A percentile compares a stretch with the other conserved stretches of the same genome.
These are phyloP conservation scores for Pseudogymnoascus sp. DNA, from an alignment of 2,329 filamentous ascomycete species.

Conservation along the genomic window DNA sequence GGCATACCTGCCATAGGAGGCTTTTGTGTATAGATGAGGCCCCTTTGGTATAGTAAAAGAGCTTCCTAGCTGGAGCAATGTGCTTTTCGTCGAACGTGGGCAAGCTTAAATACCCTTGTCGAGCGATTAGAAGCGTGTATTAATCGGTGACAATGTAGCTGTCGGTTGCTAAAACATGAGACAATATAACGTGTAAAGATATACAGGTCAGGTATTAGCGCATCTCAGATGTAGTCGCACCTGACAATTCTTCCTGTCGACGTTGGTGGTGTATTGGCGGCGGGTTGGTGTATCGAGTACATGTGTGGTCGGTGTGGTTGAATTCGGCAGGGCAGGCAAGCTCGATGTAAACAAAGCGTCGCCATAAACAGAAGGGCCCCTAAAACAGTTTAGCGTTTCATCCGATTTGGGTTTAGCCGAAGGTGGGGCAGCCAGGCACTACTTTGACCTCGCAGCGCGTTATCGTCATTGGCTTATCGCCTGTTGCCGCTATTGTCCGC, in stretches of 20 bases:
- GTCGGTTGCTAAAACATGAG: not conserved
- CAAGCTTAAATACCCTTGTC: slow-evolving; percentile 6
- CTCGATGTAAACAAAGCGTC: slow-evolving; percentile 8
- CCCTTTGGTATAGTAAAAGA: not conserved
- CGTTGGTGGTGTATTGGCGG: not conserved
- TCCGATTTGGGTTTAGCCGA: slow-evolving; percentile 3
- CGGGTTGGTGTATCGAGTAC: not conserved
- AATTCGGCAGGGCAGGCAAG: slow-evolving; percentile 3
- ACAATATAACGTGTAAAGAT: slow-evolving; percentile 3
- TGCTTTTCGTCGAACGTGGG: not conserved
- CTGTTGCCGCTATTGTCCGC: not conserved
- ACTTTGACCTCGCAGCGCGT: not conserved
- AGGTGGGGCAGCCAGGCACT: slow-evolving; percentile 8
- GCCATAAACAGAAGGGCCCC: slow-evolving; percentile 9
- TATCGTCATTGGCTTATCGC: slow-evolving; percentile 3
- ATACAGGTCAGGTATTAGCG: not conserved
- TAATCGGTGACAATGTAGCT: not conserved
- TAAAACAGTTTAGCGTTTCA: slow-evolving; percentile 4
- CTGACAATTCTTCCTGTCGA: not conserved
- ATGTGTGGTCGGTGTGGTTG: slow-evolving; percentile 5
- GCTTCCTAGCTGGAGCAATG: not conserved
- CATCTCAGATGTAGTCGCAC: not conserved
- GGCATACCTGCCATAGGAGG: slow-evolving; percentile 45
- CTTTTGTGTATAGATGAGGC: not conserved
- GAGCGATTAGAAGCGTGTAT: not conserved